phyloP scores from a whole-genome alignment of 441 rosid genomes.

The Erysimum cheiri region DNA sequence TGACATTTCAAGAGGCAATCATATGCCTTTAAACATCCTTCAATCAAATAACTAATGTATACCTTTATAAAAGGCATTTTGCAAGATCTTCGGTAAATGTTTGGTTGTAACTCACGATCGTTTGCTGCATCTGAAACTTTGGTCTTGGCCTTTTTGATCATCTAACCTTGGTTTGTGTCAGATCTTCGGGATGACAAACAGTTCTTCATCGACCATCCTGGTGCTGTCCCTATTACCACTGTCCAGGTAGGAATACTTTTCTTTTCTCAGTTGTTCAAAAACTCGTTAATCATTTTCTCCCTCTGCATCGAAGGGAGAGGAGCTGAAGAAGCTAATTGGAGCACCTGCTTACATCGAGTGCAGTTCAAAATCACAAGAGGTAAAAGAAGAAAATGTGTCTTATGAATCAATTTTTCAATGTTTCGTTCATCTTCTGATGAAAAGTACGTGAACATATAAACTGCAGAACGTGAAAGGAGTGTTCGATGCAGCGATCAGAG shows the following conservation, averaged over 20 bases:
- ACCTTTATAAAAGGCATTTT: constrained; percentile 3
- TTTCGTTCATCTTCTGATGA: constrained; percentile 25
- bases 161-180: constrained; percentile 43
- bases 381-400: constrained; percentile 7
- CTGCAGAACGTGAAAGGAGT: constrained; percentile 80
- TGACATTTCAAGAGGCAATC: background rate
- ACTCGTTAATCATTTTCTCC: background rate
- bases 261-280: background rate
- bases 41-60: background rate
- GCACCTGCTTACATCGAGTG: constrained; percentile 82
- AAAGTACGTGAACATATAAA: constrained; percentile 17
- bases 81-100: constrained; percentile 3
- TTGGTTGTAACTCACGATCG: background rate
- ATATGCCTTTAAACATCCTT: background rate
- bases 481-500: constrained; percentile 78
- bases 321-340: constrained; percentile 67
- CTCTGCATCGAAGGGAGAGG: constrained; percentile 63
- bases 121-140: constrained; percentile 6
- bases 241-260: constrained; percentile 55
- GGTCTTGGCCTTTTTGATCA: background rate
- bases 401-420: background rate
- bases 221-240: constrained; percentile 74
- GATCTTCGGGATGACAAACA: constrained; percentile 87
- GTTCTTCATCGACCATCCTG: constrained; percentile 74
- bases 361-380: constrained; percentile 81